Evolutionary conservation across 2,329 filamentous ascomycete species (phyloP).

Genomic region (Fusarium algeriense): DNA sequence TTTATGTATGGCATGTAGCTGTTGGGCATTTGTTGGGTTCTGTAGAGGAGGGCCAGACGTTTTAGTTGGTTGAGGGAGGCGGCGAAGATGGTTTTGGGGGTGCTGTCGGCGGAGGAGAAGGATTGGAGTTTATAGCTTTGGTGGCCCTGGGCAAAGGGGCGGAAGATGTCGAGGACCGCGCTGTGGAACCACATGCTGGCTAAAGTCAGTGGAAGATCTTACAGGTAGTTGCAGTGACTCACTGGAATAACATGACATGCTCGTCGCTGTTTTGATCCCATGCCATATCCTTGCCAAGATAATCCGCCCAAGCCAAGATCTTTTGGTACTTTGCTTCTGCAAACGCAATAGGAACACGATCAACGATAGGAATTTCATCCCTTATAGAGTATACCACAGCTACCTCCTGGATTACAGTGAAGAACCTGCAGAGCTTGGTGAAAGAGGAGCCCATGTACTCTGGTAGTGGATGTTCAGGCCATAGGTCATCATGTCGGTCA

Average conservation of each 20-base stretch:
- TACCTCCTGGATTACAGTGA: not conserved
- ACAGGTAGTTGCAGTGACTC: accelerated
- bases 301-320: not conserved
- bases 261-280: slow-evolving; percentile 4
- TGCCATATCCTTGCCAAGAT: not conserved
- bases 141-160: not conserved
- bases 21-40: not conserved
- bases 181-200: slow-evolving; percentile 12
- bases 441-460: slow-evolving; percentile 4
- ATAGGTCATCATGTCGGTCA: not conserved
- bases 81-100: not conserved
- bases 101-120: not conserved
- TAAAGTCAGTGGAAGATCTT: accelerated
- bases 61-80: slow-evolving; percentile 9
- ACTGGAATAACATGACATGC: not conserved
- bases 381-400: not conserved
- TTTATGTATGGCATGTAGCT: slow-evolving; percentile 17
- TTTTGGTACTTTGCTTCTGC: slow-evolving; percentile 13
- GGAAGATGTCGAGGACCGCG: slow-evolving; percentile 2
- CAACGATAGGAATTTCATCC: accelerated
- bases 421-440: not conserved
- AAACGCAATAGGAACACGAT: not conserved
- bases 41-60: not conserved
- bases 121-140: not conserved
- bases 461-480: not conserved